Percentiles rank a stretch among this genome's conserved stretches.
Evolutionary conservation across 2,329 filamentous ascomycete species (phyloP).

Genomic region (Cryphonectria radicalis): DNA sequence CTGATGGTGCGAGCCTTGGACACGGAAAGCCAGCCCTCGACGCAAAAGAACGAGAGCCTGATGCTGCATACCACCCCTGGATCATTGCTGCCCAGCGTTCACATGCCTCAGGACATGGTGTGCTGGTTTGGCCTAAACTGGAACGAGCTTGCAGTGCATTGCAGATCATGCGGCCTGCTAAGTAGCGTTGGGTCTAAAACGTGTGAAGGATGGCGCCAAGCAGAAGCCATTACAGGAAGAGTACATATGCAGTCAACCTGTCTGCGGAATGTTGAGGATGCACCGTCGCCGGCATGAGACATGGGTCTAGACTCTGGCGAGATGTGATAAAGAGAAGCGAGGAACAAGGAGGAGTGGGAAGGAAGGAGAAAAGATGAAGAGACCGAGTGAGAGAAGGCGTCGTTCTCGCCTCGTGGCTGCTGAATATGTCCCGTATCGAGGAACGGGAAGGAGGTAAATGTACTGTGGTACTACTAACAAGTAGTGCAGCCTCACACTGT

Average conservation of each 20-base stretch:
- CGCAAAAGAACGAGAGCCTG: not conserved
- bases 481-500: not conserved
- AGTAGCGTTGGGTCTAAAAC: conserved; percentile 25
- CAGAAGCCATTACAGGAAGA: not conserved
- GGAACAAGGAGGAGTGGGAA: not conserved
- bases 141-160: conserved; percentile 21
- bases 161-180: conserved; percentile 27
- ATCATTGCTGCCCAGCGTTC: not conserved
- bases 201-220: conserved; percentile 1
- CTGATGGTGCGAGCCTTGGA: not conserved
- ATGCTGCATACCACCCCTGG: not conserved
- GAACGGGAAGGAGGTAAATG: not conserved
- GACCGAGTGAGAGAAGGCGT: not conserved
- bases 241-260: not conserved
- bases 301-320: not conserved
- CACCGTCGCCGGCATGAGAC: not conserved
- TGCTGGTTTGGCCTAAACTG: conserved; percentile 19
- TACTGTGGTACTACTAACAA: not conserved
- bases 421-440: not conserved
- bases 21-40: no score
- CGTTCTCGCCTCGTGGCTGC: not conserved
- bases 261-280: no score
- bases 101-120: not conserved
- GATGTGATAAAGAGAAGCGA: not conserved
- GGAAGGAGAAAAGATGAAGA: not conserved